Evolutionary conservation across 2,329 filamentous ascomycete genomes (phyloP).

Genomic region (Aspergillus ochraceoroseus): DNA sequence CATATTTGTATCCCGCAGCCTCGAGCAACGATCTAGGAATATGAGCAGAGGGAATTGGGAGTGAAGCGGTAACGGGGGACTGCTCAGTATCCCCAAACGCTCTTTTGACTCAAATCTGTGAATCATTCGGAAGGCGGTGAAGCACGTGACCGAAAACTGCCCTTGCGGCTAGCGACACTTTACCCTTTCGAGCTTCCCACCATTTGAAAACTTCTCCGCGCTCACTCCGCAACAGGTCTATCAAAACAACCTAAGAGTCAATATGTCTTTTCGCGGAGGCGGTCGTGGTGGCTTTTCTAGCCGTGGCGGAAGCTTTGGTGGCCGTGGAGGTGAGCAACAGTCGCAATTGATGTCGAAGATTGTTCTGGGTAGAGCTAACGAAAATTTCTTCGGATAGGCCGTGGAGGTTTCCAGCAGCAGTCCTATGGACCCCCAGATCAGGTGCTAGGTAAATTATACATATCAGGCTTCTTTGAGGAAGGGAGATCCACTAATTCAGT

Average conservation of each 20-base stretch:
- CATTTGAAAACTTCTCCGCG: conserved; percentile 40
- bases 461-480: background rate
- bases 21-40: conserved; percentile 17
- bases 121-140: conserved; percentile 35
- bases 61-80: no score
- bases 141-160: conserved; percentile 33
- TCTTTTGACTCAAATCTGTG: conserved; percentile 16
- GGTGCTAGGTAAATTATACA: conserved; percentile 51
- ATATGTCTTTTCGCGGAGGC: conserved; percentile 62
- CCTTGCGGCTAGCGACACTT: conserved; percentile 37
- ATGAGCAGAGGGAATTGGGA: conserved; percentile 22
- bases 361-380: conserved; percentile 26
- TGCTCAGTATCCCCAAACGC: no score
- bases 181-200: conserved; percentile 45
- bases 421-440: conserved; percentile 59
- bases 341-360: conserved; percentile 21
- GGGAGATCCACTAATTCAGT: conserved; percentile 29
- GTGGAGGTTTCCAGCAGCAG: conserved; percentile 57
- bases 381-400: conserved; percentile 47
- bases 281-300: conserved; percentile 49
- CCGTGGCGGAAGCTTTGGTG: conserved; percentile 45
- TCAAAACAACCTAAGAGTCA: conserved; percentile 30
- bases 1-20: conserved; percentile 24
- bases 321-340: conserved; percentile 40
- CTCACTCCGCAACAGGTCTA: conserved; percentile 25